phyloP scores from a whole-genome alignment of 2,329 filamentous ascomycete species.

The Colletotrichum euphorbiae region DNA sequence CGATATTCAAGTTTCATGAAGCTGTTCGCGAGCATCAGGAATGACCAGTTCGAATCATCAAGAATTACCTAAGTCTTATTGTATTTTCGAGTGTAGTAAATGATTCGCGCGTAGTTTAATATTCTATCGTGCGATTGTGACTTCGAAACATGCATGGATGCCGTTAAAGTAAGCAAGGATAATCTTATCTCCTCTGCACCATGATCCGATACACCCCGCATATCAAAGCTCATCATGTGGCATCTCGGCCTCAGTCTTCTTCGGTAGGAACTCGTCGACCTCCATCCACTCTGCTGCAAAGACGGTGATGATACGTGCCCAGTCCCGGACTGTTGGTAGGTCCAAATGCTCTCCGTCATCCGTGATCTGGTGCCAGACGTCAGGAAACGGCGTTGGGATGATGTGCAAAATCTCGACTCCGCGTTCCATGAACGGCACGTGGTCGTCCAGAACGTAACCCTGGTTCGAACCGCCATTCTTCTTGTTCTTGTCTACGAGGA shows the following conservation, averaged over 20 bases:
- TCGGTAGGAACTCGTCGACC: conserved; percentile 59
- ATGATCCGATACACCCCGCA: not conserved
- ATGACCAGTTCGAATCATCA: too few relatives aligned
- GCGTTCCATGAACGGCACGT: conserved; percentile 87
- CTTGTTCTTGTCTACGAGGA: conserved; percentile 75
- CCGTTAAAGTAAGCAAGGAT: not conserved
- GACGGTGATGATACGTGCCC: conserved; percentile 84
- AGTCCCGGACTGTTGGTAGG: conserved; percentile 82
- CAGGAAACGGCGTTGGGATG: conserved; percentile 85
- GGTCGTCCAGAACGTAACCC: conserved; percentile 81
- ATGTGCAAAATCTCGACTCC: conserved; percentile 92
- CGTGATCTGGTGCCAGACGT: conserved; percentile 85
- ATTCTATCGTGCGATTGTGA: too few relatives aligned
- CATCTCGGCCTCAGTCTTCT: conserved; percentile 41
- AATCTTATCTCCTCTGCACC: not conserved
- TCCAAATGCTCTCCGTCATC: conserved; percentile 91
- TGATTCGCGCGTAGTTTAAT: too few relatives aligned
- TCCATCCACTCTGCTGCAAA: conserved; percentile 96
- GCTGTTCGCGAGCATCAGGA: too few relatives aligned
- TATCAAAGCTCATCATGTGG: conserved; percentile 42
- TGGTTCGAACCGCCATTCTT: conserved; percentile 55
- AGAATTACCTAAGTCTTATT: too few relatives aligned
- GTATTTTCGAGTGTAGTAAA: too few relatives aligned
- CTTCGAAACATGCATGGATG: not conserved
- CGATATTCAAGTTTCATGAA: not conserved